Base-by-base conservation (phyloP, 768 basidiomycete species). In the Lactifluus volemus region DNA sequence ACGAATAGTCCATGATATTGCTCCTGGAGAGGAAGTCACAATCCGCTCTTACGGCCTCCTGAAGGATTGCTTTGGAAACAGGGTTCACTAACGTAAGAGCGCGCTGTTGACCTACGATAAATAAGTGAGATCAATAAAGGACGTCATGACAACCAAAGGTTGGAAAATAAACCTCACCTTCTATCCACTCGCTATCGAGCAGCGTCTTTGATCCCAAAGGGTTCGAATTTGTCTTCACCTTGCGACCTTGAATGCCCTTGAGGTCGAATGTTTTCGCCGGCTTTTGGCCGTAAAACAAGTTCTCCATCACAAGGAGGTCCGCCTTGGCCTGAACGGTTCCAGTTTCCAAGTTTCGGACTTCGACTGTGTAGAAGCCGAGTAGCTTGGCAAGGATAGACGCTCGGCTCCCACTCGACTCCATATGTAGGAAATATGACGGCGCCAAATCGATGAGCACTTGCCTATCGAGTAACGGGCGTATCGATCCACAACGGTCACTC, bases 1-100 rank as follows among this genome's bases (percentile, higher is more conserved):
- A 87, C 84, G 88, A 89, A 66, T 91, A 93, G 68, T 93, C 90
- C 87, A 92, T 91, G 67, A 92, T 89, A 63, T 89, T 88, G 66
- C 84, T 86, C 67, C 74, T 79, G 0, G 86, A 77, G 34, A 93
- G 74, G 68, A 87, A 93, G 2, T 86, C 88, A 4, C 85, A 84
- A 67, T 92, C 90, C 48, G 75, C 79, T 64, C 73, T 78, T 64
- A 92, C 76, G 2, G 88, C 88, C 63, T 88, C 84, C 32, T 77
- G 77, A 0, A 93, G 75, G 25, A 89, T 78, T n/a, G 78, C 73
- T 67, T 88, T 89, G 5, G 88, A 88, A 68, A 90, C 80, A 0
- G 88, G 86, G 36, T 80, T 81, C 30, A 92, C 78, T 6, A 91
- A 72, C 50, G 84, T 82, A 61, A 85, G 72, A 0, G 82, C 78